phyloP scores from a whole-genome alignment of 495 filamentous ascomycete genomes.

The Aspergillus campestris region DNA sequence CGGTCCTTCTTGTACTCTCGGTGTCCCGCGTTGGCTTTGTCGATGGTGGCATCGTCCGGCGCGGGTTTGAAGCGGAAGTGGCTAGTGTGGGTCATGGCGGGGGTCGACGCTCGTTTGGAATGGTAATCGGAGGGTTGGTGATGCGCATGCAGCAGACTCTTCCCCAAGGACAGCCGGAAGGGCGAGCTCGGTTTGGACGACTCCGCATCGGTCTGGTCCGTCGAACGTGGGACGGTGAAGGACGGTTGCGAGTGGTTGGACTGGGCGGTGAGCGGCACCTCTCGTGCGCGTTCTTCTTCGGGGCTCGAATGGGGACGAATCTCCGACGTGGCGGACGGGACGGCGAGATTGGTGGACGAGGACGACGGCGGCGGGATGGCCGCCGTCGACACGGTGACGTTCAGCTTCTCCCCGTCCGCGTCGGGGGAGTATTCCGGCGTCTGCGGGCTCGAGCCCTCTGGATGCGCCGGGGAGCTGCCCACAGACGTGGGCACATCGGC shows the following conservation, averaged over 20 bases:
- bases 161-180: slow-evolving; percentile 31
- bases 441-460: slow-evolving; percentile 8
- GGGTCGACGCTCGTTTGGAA: slow-evolving; percentile 22
- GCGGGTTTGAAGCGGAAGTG: slow-evolving; percentile 30
- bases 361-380: slow-evolving; percentile 19
- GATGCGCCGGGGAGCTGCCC: slow-evolving; percentile 7
- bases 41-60: slow-evolving; percentile 21
- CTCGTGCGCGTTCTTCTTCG: slow-evolving; percentile 23
- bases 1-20: slow-evolving; percentile 22
- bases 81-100: slow-evolving; percentile 16
- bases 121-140: slow-evolving; percentile 12
- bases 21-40: slow-evolving; percentile 19
- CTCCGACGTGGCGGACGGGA: slow-evolving; percentile 19
- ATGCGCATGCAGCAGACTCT: slow-evolving; percentile 18
- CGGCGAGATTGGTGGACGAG: slow-evolving; percentile 24
- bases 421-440: slow-evolving; percentile 16
- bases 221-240: slow-evolving; percentile 9
- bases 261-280: slow-evolving; percentile 16
- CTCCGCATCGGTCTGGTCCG: slow-evolving; percentile 23
- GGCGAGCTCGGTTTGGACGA: slow-evolving; percentile 28
- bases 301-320: slow-evolving; percentile 29
- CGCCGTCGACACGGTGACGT: slow-evolving; percentile 12
- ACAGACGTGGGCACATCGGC: slow-evolving; percentile 18
- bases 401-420: slow-evolving; percentile 19
- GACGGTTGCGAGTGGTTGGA: slow-evolving; percentile 24